These are phyloP conservation scores for Cystobasidium tubakii DNA, from an alignment of 768 basidiomycete genomes.

Conservation along the genomic window DNA sequence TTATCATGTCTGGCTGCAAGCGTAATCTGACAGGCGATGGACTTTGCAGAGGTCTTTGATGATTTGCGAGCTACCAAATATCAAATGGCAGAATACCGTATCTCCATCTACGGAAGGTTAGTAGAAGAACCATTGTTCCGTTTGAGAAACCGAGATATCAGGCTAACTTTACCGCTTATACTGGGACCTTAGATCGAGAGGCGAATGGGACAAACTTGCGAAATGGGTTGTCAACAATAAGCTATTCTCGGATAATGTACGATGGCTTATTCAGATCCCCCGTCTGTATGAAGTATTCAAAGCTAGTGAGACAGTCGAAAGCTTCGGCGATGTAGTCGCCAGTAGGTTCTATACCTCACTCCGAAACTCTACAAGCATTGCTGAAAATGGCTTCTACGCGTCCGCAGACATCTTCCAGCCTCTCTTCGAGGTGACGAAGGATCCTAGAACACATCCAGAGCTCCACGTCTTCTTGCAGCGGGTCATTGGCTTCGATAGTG, in stretches of 20 bases:
- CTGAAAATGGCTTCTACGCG: not conserved
- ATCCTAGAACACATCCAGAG: constrained; percentile 83
- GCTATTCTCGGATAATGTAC: constrained; percentile 88
- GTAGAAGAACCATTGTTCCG: constrained; percentile 31
- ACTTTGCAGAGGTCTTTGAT: constrained; percentile 75
- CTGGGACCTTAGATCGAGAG: constrained; percentile 39
- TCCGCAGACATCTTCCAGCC: constrained; percentile 78
- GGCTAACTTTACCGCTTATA: not conserved
- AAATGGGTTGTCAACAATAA: constrained; percentile 94
- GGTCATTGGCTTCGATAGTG: constrained; percentile 94
- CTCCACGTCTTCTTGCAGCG: constrained; percentile 91
- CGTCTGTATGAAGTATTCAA: constrained; percentile 94
- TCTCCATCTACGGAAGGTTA: constrained; percentile 83
- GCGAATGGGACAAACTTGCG: constrained; percentile 97
- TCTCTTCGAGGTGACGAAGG: constrained; percentile 89
- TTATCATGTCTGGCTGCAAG: not conserved
- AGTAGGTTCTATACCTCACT: constrained; percentile 58
- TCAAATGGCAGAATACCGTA: constrained; percentile 91
- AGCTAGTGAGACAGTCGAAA: constrained; percentile 69
- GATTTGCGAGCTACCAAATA: constrained; percentile 98
- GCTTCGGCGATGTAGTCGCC: constrained; percentile 81
- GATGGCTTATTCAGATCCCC: constrained; percentile 95
- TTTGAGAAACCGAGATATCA: too few species aligned
- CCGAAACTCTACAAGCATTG: not conserved
- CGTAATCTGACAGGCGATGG: not conserved